Evolutionary conservation across 371 early-diverging fungal species (phyloP).

Genomic region (Dipsacomyces acuminosporus): DNA sequence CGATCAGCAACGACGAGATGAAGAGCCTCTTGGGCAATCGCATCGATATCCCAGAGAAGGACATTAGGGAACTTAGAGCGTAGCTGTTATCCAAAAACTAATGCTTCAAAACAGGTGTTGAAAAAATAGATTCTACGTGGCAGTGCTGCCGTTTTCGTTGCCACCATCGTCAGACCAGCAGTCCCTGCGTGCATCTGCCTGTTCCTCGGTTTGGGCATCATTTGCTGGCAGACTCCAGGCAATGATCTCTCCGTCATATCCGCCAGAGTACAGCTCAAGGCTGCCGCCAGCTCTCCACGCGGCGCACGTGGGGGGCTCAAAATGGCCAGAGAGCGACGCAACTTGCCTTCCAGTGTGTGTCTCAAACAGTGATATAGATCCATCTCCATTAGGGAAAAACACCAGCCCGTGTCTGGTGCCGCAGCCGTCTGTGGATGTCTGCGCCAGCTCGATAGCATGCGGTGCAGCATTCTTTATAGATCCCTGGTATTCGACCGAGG

Average conservation of each 20-base stretch:
- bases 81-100: neutral
- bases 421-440: conserved; percentile 11
- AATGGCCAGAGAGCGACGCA: conserved; percentile 25
- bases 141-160: neutral
- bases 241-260: conserved; percentile 24
- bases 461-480: neutral
- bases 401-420: conserved; percentile 6
- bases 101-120: neutral
- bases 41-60: conserved; percentile 28
- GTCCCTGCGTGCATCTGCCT: conserved; percentile 4
- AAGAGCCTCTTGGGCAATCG: conserved; percentile 20
- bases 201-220: conserved; percentile 8
- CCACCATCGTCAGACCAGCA: conserved; percentile 22
- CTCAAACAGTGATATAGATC: conserved; percentile 6
- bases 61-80: neutral
- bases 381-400: conserved; percentile 16
- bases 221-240: conserved; percentile 22
- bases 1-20: conserved; percentile 16
- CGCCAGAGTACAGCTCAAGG: conserved; percentile 33
- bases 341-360: conserved; percentile 9
- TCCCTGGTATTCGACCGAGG: too few species aligned
- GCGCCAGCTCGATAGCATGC: conserved; percentile 4
- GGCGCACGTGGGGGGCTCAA: conserved; percentile 18
- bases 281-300: conserved; percentile 20
- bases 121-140: too few species aligned